phyloP scores from a whole-genome alignment of 352 stramenopile species.

The Phytophthora fragariae region DNA sequence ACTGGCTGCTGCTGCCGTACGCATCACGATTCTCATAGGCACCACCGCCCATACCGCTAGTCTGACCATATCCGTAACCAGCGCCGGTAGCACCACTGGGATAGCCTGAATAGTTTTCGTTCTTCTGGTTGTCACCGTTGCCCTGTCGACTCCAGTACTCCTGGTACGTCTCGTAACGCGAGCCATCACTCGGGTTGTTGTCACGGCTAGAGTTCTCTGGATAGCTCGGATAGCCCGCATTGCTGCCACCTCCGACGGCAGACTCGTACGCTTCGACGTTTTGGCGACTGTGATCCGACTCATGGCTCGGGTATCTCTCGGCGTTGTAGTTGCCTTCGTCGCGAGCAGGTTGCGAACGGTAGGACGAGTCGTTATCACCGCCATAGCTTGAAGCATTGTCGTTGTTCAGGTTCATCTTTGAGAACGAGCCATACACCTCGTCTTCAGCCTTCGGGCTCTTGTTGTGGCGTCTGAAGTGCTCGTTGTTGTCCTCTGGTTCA shows the following conservation, averaged over 20 bases:
- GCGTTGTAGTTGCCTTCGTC: neutral
- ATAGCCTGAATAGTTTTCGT: conserved; percentile 6
- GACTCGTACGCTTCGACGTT: neutral
- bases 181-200: neutral
- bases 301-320: neutral
- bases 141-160: conserved; percentile 31
- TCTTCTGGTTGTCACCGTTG: conserved; percentile 1
- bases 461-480: too few species aligned
- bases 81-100: conserved; percentile 1
- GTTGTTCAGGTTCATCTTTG: conserved; percentile 20
- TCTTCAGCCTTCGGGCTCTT: neutral
- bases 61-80: conserved; percentile 9
- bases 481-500: too few species aligned
- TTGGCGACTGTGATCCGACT: neutral
- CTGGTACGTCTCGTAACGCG: conserved; percentile 31
- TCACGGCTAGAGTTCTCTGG: neutral
- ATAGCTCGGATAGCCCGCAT: conserved; percentile 1
- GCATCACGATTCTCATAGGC: neutral
- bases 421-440: conserved; percentile 12
- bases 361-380: neutral
- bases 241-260: neutral
- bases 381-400: neutral
- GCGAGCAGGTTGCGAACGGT: neutral
- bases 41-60: neutral
- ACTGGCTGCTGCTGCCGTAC: neutral